These are phyloP conservation scores for Populus hybrid DNA, from an alignment of 441 rosid species.

Conservation along the genomic window DNA sequence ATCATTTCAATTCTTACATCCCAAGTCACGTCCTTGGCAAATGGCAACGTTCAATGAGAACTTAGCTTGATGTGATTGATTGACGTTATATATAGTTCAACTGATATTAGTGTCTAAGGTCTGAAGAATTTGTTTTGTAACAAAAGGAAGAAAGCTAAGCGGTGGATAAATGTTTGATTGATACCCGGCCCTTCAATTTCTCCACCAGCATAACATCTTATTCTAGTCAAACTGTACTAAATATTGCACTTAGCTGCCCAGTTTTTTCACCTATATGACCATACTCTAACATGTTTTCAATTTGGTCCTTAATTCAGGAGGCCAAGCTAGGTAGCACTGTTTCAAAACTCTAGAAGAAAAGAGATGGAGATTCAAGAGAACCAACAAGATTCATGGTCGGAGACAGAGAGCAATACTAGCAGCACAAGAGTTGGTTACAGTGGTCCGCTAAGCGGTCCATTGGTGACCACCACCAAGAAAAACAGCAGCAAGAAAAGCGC, in stretches of 20 bases:
- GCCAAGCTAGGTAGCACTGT: background rate
- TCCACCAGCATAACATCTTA: background rate
- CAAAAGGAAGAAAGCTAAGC: too few relatives aligned
- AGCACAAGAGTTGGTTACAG: slow-evolving; percentile 32
- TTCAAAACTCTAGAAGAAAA: background rate
- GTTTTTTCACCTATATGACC: background rate
- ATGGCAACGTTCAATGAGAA: background rate
- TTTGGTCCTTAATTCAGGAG: background rate
- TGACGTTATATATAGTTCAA: background rate
- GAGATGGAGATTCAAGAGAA: slow-evolving; percentile 44
- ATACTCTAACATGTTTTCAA: background rate
- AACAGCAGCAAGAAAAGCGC: slow-evolving; percentile 39
- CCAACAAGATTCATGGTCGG: slow-evolving; percentile 36
- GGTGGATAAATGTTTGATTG: too few relatives aligned
- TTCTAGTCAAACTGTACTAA: background rate
- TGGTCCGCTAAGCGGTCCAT: slow-evolving; percentile 50
- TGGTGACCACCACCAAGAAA: slow-evolving; percentile 17
- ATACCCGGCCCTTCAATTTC: background rate
- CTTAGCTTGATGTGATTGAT: background rate
- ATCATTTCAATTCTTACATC: background rate
- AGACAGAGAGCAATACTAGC: slow-evolving; percentile 30
- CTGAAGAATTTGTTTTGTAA: too few relatives aligned
- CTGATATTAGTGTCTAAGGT: background rate
- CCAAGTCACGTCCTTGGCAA: background rate
- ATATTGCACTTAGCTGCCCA: background rate